These are phyloP conservation scores for Aphanocladium album DNA, from an alignment of 2,329 filamentous ascomycete species.

Conservation along the genomic window DNA sequence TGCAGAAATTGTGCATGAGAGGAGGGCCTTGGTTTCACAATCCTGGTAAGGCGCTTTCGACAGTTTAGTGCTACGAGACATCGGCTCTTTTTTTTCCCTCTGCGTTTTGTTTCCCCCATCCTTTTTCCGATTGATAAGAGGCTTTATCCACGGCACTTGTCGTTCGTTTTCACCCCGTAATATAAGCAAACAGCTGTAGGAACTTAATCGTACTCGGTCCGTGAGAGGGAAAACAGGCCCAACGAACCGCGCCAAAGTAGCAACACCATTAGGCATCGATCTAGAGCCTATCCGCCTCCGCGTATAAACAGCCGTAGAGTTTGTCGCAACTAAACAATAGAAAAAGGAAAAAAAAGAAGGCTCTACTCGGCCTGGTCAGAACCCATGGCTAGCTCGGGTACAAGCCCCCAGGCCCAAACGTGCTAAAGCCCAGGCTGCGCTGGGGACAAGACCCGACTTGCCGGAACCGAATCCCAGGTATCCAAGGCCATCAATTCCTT, in stretches of 20 bases:
- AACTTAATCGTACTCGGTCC: too few species aligned
- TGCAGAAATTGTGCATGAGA: conserved; percentile 8
- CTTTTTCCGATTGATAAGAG: background rate
- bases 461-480: conserved; percentile 7
- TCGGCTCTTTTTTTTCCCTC: background rate
- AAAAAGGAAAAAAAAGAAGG: background rate
- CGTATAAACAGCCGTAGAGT: background rate
- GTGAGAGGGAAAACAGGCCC: too few species aligned
- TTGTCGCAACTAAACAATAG: background rate
- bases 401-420: background rate
- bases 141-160: background rate
- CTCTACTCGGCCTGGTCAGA: background rate
- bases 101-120: background rate
- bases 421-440: conserved; percentile 3
- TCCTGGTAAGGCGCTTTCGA: background rate
- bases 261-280: background rate
- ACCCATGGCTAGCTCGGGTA: conserved; percentile 2
- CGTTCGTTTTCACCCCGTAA: background rate
- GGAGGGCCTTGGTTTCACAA: background rate
- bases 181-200: too few species aligned
- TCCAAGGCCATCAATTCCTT: background rate
- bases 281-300: background rate
- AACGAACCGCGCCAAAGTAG: background rate
- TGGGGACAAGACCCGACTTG: background rate
- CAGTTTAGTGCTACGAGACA: background rate